Evolutionary conservation across 2,329 filamentous ascomycete species (phyloP).

Genomic region (Alternaria infectoria): DNA sequence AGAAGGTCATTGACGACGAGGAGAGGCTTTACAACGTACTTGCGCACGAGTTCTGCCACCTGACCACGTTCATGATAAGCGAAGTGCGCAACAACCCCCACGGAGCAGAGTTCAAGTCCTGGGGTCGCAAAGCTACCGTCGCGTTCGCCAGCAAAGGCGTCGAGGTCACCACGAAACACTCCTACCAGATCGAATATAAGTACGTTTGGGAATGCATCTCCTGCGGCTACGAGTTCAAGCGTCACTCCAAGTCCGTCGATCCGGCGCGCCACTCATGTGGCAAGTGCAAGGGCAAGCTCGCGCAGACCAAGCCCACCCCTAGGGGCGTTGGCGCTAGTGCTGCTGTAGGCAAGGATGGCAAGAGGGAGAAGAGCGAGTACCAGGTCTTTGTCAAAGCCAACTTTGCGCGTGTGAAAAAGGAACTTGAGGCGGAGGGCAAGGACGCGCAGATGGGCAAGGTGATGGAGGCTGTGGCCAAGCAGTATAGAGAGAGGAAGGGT

Average conservation of each 20-base stretch:
- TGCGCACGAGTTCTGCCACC: constrained; percentile 96
- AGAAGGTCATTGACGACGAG: constrained; percentile 80
- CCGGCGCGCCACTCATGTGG: constrained; percentile 75
- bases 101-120: constrained; percentile 81
- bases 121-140: constrained; percentile 61
- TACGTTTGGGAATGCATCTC: constrained; percentile 80
- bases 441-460: constrained; percentile 63
- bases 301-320: constrained; percentile 81
- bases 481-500: constrained; percentile 62
- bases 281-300: constrained; percentile 69
- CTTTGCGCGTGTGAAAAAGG: constrained; percentile 59
- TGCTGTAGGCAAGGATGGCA: constrained; percentile 15
- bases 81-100: constrained; percentile 78
- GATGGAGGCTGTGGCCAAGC: constrained; percentile 70
- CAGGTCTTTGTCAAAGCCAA: constrained; percentile 70
- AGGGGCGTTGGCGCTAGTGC: constrained; percentile 47
- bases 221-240: constrained; percentile 76
- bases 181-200: constrained; percentile 89
- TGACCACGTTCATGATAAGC: constrained; percentile 88
- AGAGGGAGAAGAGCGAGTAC: constrained; percentile 56
- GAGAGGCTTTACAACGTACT: constrained; percentile 83
- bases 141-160: constrained; percentile 69
- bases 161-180: constrained; percentile 86
- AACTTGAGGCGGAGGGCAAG: constrained; percentile 58
- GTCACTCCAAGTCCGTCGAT: constrained; percentile 88